Conservation (phyloP, 2,329 filamentous ascomycete species). For the Diaporthe capsici region DNA sequence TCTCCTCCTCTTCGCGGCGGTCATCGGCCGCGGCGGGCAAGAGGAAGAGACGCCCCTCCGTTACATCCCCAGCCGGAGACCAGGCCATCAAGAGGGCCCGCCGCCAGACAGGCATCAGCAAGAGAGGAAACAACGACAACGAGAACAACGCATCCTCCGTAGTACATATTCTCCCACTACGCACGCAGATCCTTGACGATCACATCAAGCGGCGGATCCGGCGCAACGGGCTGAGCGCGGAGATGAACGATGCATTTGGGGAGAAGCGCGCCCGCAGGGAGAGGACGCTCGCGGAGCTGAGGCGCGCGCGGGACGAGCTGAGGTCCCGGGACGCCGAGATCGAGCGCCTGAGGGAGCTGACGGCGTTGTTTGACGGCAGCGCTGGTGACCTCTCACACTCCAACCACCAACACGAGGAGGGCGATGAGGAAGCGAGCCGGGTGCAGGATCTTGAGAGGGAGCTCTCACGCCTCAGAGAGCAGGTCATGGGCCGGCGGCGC, state of each 20-base stretch:
- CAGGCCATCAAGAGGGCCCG: constrained; percentile 6
- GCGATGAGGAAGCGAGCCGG: constrained; percentile 17
- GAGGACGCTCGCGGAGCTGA: constrained; percentile 61
- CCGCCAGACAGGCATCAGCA: background rate
- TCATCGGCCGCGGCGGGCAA: background rate
- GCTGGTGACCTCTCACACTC: too few species aligned
- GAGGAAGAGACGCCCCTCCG: constrained; percentile 33
- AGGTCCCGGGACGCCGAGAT: constrained; percentile 67
- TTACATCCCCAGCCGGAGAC: background rate
- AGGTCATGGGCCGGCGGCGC: background rate
- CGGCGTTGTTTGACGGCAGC: constrained; percentile 2
- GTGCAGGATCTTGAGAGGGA: constrained; percentile 30
- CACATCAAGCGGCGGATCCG: constrained; percentile 70
- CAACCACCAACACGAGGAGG: background rate
- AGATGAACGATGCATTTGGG: constrained; percentile 66
- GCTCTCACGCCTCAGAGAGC: constrained; percentile 14
- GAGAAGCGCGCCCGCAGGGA: constrained; percentile 59
- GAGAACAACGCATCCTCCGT: constrained; percentile 49
- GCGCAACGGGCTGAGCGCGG: constrained; percentile 70
- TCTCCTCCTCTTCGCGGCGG: background rate
- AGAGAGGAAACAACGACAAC: constrained; percentile 24
- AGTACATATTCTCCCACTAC: constrained; percentile 63
- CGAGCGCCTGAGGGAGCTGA: constrained; percentile 56
- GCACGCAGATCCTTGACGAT: constrained; percentile 67
- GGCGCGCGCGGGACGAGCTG: constrained; percentile 63